Base-by-base conservation (phyloP, 805 yeast genomes). In the Teunomyces funiuensis region DNA sequence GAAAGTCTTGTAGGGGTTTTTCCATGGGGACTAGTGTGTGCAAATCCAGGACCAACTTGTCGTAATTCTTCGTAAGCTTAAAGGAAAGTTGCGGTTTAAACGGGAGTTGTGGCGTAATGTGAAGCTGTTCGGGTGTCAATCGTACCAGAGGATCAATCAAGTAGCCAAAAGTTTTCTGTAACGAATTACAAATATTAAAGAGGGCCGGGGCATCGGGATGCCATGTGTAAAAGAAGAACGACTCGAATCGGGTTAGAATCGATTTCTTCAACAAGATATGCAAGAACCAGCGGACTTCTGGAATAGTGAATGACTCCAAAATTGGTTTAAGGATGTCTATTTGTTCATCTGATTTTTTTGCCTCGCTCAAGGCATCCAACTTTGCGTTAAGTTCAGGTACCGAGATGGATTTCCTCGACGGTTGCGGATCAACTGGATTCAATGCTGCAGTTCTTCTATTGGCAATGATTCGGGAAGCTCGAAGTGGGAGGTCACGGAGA, bases 31-130 rank as follows among this genome's bases (percentile, higher is more conserved):
- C 66, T 7, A 54, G 57, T 18, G 34, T 59, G 16, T 63, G 60
- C 55, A 85, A 66, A 17, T 60, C 65, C 6, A 60, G 53, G n/a
- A 81, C 76, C 15, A 85, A 60, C 3, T 70, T 65, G 2, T 69
- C 72, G 54, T 83, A 80, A 11, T 76, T 65, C 3, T 67, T 62
- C 22, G 67, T 66, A 1, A 81, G 66, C 45, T 80, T 82, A 26
- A 76, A 70, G 0, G 95, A 82, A 15, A 85, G 62, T 62, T 87
- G 95, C 0, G 97, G 96, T 16, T 77, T 73, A 59, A 89, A 91
- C 13, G 85, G 82, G 20, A 63, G 61, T 56, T 71, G 58, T 0
- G 77, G 69, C 16, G 67, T 65, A 0, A 82, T 62, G 5, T 65
- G 59, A 16, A 71, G 60, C 29, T 74, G 73, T 2, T 57, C 47